Evolutionary conservation across 2,329 filamentous ascomycete genomes (phyloP).

Genomic region (Paraphaeosphaeria sporulosa): DNA sequence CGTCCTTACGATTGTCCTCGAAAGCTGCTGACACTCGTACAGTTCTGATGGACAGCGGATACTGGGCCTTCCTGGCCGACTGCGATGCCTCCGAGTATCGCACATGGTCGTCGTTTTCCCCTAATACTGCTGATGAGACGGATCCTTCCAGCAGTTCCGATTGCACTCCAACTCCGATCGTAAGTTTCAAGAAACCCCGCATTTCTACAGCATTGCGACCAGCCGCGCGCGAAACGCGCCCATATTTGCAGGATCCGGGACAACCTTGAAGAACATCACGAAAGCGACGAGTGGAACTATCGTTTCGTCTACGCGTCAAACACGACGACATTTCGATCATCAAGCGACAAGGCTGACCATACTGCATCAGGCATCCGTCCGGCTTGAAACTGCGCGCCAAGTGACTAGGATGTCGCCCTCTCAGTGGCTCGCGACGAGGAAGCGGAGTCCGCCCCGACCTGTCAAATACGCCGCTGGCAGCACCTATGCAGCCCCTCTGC

Average conservation of each 20-base stretch:
- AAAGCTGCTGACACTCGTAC: not conserved
- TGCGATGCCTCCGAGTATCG: not conserved
- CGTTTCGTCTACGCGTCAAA: not conserved
- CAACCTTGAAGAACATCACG: not conserved
- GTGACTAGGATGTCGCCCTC: not conserved
- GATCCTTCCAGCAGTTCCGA: not conserved
- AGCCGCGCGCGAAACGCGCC: too few relatives aligned
- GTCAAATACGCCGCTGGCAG: not conserved
- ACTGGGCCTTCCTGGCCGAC: not conserved
- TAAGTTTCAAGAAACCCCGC: not conserved
- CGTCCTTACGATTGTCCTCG: not conserved
- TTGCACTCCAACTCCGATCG: not conserved
- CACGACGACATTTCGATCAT: conserved; percentile 8
- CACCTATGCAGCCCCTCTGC: conserved; percentile 6
- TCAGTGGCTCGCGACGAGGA: conserved; percentile 6
- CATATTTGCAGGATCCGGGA: not conserved
- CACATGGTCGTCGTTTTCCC: not conserved
- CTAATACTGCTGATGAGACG: not conserved
- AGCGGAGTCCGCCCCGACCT: conserved; percentile 14
- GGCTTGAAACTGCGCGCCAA: conserved; percentile 11
- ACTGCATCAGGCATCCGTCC: conserved; percentile 1
- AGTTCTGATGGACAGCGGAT: not conserved
- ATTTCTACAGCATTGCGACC: not conserved
- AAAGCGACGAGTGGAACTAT: not conserved
- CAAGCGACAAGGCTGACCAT: conserved; percentile 9